Base-by-base conservation (phyloP, 2,329 filamentous ascomycete genomes). In the Diaporthe amygdali region DNA sequence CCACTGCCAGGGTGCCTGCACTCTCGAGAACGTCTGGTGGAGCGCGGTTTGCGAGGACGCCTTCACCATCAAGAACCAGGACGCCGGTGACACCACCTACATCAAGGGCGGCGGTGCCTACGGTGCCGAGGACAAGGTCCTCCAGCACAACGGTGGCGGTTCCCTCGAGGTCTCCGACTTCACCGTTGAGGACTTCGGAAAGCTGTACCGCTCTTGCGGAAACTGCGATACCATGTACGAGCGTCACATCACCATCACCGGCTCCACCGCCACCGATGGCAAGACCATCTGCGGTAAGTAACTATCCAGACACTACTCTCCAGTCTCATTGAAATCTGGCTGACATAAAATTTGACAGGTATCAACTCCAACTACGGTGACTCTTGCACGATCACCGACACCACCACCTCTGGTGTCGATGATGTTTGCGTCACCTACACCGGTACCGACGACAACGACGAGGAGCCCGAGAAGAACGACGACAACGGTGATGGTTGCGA, bases 301-400 rank as follows among this genome's bases (percentile, higher is more conserved):
- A 37, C 17, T 10, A 4, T 25, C 44, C 1, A 25, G 17, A 39
- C 3, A 10, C 5, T 1, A 6, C 5, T 10, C 12, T 47, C 10
- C 5, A 14, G 32, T 2, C 27, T 51, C 2, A 9, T 15, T 2
- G 20, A 6, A 14, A 6, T 34, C 8, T n/a, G 9, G 37, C 63
- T 66, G 46, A 66, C 63, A 15, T 32, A 3, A n/a, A 7, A 7
- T 77, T 79, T 25, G 78, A 81, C 80, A 66, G 84, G 84, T 27
- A 84, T 87, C 76, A 87, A 86, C 79, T 78, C 78, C 74, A 87
- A 87, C 81, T 85, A 82, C 72, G 84, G 84, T 27, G 83, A 86
- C 73, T 67, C 70, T 1, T 76, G 75, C 9, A 64, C 20, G 6
- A 70, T 76, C 68, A 76, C 74, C 64, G 72, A 79, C 67, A 46